Percentiles rank a stretch among this genome's conserved stretches.
phyloP scores from a whole-genome alignment of 2,329 filamentous ascomycete species.

The Neoascochyta sp. region DNA sequence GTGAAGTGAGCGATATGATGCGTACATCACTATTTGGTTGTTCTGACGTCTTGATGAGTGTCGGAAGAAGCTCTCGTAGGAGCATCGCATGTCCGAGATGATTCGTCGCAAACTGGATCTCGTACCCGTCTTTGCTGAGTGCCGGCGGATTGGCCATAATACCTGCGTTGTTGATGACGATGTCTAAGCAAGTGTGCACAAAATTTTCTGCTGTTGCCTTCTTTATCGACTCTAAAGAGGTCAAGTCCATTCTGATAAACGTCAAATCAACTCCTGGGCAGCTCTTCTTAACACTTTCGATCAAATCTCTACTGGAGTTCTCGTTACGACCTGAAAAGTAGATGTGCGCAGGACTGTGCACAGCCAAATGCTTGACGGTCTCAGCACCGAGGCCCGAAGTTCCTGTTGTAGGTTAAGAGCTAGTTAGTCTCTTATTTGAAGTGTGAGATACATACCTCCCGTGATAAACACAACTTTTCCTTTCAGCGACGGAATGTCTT shows the following conservation, averaged over 20 bases:
- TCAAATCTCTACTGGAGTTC: constrained; percentile 32
- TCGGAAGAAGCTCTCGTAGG: constrained; percentile 41
- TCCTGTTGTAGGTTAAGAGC: constrained; percentile 15
- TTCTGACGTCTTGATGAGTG: constrained; percentile 38
- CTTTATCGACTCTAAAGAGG: constrained; percentile 29
- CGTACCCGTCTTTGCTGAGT: constrained; percentile 44
- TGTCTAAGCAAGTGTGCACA: constrained; percentile 35
- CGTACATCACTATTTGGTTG: constrained; percentile 40
- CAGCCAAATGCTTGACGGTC: constrained; percentile 39
- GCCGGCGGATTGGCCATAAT: constrained; percentile 30
- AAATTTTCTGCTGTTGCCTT: constrained; percentile 28
- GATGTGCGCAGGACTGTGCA: constrained; percentile 42
- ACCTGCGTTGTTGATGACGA: constrained; percentile 45
- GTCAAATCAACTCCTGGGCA: constrained; percentile 27
- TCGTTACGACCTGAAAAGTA: constrained; percentile 43
- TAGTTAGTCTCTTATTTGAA: neutral
- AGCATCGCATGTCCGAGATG: constrained; percentile 47
- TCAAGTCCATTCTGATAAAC: constrained; percentile 37
- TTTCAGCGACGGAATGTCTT: constrained; percentile 16
- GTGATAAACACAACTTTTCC: constrained; percentile 24
- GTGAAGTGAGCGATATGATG: constrained; percentile 38
- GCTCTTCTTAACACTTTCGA: constrained; percentile 28
- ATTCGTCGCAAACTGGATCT: constrained; percentile 49
- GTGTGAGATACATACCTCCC: constrained; percentile 11
- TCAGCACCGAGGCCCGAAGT: constrained; percentile 46